phyloP scores from a whole-genome alignment of 2,329 filamentous ascomycete species.

The Colletotrichum lentis region DNA sequence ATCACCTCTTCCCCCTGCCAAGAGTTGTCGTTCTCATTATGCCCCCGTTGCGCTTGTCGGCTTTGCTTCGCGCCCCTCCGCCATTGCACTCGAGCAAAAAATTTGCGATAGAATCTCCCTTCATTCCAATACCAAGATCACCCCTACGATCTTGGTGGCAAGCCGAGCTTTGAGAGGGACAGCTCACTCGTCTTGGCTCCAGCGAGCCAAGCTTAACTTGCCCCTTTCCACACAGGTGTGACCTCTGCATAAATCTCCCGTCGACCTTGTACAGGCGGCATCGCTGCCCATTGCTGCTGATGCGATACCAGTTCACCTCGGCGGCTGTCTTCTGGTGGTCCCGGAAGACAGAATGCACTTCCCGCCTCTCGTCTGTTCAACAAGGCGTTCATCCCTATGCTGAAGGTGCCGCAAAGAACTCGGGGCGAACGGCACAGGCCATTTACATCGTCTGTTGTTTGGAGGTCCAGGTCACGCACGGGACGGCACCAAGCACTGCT shows the following conservation, averaged over 20 bases:
- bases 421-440: not conserved
- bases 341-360: not conserved
- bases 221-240: not conserved
- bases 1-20: constrained; percentile 16
- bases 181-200: constrained; percentile 6
- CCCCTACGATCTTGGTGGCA: not conserved
- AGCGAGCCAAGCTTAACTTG: constrained; percentile 4
- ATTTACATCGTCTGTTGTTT: not conserved
- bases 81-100: not conserved
- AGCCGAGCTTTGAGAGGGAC: not conserved
- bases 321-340: not conserved
- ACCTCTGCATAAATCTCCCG: not conserved
- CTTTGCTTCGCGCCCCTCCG: not conserved
- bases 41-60: not conserved
- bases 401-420: not conserved
- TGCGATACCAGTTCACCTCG: not conserved
- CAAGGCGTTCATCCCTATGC: not conserved
- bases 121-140: constrained; percentile 3
- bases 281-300: not conserved
- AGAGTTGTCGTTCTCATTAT: constrained; percentile 4
- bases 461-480: not conserved
- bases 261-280: not conserved
- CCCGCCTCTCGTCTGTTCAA: not conserved
- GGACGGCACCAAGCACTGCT: not conserved
- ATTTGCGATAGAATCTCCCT: not conserved